These are phyloP conservation scores for Fusarium veterinarium DNA, from an alignment of 2,329 filamentous ascomycete genomes.

Conservation along the genomic window DNA sequence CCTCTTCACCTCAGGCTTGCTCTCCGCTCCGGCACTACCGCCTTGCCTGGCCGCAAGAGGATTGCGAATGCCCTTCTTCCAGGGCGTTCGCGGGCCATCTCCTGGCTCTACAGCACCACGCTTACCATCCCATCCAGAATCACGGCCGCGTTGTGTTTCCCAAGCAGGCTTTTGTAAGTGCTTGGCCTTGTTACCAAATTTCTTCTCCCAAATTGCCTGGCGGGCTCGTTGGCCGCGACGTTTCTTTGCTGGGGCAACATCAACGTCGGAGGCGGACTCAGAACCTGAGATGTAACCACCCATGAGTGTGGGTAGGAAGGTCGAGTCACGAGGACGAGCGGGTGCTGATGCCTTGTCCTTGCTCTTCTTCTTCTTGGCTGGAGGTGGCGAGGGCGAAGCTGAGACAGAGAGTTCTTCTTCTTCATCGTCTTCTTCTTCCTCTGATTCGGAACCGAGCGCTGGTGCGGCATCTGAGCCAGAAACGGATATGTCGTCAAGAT, in stretches of 20 bases:
- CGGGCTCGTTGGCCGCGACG: conserved; percentile 84
- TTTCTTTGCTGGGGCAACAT: conserved; percentile 71
- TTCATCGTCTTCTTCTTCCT: conserved; percentile 19
- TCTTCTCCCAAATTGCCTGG: conserved; percentile 83
- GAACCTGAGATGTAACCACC: conserved; percentile 83
- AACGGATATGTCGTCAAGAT: conserved; percentile 55
- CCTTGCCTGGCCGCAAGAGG: conserved; percentile 43
- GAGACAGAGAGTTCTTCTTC: conserved; percentile 42
- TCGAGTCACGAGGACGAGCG: conserved; percentile 55
- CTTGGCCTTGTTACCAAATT: conserved; percentile 77
- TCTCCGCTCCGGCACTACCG: background rate
- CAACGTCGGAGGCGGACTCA: conserved; percentile 75
- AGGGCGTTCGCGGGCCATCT: conserved; percentile 57
- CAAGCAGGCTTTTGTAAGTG: conserved; percentile 63
- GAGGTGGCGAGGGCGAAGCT: conserved; percentile 51
- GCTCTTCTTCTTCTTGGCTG: conserved; percentile 50
- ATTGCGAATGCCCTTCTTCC: conserved; percentile 64
- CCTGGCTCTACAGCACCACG: conserved; percentile 64
- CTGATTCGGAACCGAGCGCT: conserved; percentile 44
- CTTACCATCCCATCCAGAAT: conserved; percentile 68
- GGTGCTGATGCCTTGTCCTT: conserved; percentile 32
- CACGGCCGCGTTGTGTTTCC: conserved; percentile 51
- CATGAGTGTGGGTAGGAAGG: conserved; percentile 81
- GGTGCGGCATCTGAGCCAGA: conserved; percentile 51
- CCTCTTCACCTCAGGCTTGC: conserved; percentile 25